Conservation (phyloP, 2,329 filamentous ascomycete species). For the Pseudogymnoascus sp. region DNA sequence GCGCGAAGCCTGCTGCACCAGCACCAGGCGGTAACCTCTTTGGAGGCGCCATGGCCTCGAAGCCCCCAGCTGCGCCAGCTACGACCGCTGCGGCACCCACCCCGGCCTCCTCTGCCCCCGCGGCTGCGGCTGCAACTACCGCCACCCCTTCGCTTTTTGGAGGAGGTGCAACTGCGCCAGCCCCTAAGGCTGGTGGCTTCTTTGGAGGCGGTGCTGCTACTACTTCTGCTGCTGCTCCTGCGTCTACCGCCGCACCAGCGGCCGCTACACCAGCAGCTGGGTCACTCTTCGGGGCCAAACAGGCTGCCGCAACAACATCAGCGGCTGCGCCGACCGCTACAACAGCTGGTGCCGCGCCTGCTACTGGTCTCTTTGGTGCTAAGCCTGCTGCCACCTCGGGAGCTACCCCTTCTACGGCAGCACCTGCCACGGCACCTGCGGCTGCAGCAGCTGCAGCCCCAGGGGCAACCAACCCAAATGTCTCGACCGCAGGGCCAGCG, state of each 20-base stretch:
- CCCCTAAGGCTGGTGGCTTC: conserved; percentile 1
- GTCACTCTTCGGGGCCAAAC: conserved; percentile 17
- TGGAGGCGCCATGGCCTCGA: not conserved
- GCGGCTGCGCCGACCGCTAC: conserved; percentile 7
- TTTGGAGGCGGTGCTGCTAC: conserved; percentile 13
- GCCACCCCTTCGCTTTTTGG: conserved; percentile 12
- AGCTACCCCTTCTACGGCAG: conserved; percentile 25
- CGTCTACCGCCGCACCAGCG: conserved; percentile 13
- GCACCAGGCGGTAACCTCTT: conserved; percentile 11
- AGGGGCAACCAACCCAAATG: conserved; percentile 38
- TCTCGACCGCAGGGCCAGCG: conserved; percentile 70
- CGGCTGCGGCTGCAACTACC: not conserved
- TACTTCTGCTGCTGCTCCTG: conserved; percentile 12
- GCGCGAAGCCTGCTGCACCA: conserved; percentile 13
- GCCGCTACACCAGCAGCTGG: conserved; percentile 19
- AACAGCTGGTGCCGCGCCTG: not conserved
- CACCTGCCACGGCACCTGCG: conserved; percentile 8
- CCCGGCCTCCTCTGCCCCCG: conserved; percentile 8
- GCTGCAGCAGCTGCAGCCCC: conserved; percentile 20
- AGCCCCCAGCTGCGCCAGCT: not conserved
- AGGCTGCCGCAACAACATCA: conserved; percentile 20
- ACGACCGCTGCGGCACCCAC: not conserved
- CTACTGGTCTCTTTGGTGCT: conserved; percentile 26
- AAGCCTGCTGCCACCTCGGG: conserved; percentile 18
- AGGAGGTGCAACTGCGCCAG: not conserved